Base-by-base conservation (phyloP, 768 basidiomycete species). In the Tulasnella sp. region DNA sequence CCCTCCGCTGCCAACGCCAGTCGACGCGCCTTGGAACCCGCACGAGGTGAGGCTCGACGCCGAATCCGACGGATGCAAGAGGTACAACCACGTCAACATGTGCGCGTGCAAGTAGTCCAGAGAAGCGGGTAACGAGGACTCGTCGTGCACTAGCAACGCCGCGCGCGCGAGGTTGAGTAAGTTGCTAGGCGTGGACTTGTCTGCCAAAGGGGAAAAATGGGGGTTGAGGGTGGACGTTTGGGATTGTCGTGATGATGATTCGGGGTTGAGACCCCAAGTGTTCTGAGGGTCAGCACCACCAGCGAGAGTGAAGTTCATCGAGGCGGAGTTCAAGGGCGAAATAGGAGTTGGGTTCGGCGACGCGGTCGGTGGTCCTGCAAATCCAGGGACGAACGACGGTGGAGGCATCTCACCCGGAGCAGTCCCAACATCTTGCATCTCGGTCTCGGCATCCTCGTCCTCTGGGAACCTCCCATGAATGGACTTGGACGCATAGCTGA, bases 1-100 rank as follows among this genome's bases (percentile, higher is more conserved):
- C 36, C n/a, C 31, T 4, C 69, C 74, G 2, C 76, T 72, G 31
- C 77, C 80, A 14, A 81, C 71, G 15, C 78, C 80, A 74, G 73
- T 76, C 25, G 78, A 79, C 7, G 74, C 79, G 5, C 76, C 54
- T 36, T 80, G 78, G 22, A 77, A 78, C 38, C 79, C 78, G 42
- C 78, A 79, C 74, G 79, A 78, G 37, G 80, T 76, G 22, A 80
- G 67, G 12, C 78, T 78, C 19, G 80, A 80, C 2, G 68, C 52
- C 31, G 73, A 76, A 25, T 72, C 22, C 19, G 36, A 22, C 0
- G 78, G 73, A 9, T 75, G 74, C 19, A 75, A 14, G 29, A 58
- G 74, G 67, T 75, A 75, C 67, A 75, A 34, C 74, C 74, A 75
- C n/a, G 36, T n/a, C n/a, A 75, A 37, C 22, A 68, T 75, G 38